phyloP scores from a whole-genome alignment of 768 basidiomycete genomes.

The Russula sp. region DNA sequence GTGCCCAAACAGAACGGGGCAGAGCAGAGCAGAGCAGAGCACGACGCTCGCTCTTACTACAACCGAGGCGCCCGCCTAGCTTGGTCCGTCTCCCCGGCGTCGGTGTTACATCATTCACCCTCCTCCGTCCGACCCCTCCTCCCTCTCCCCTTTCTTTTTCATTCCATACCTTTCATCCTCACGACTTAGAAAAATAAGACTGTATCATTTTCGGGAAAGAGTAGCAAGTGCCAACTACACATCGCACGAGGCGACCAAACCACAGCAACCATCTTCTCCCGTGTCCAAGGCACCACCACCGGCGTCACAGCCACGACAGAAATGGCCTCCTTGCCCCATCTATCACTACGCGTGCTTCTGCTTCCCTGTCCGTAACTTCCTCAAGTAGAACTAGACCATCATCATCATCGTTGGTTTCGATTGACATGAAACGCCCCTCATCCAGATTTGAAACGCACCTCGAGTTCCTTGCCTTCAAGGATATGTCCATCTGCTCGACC shows the following conservation, averaged over 20 bases:
- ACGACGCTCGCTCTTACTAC: not conserved
- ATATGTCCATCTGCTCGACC: constrained; percentile 97
- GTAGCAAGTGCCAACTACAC: not conserved
- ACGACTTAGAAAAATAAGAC: not conserved
- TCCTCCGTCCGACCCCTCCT: not conserved
- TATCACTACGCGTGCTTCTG: constrained; percentile 73
- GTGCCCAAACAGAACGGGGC: no score
- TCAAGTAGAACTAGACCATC: constrained; percentile 75
- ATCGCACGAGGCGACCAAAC: not conserved
- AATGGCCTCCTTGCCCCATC: not conserved
- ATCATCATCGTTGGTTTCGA: not conserved
- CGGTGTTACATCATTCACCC: not conserved
- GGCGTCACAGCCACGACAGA: not conserved
- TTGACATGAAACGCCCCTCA: not conserved
- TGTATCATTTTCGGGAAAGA: not conserved
- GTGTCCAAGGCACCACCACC: not conserved
- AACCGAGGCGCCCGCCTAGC: not conserved
- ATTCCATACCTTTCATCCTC: not conserved
- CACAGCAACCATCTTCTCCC: not conserved
- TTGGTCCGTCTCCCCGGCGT: no score
- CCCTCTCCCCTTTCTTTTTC: not conserved
- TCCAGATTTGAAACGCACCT: constrained; percentile 46
- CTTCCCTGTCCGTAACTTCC: constrained; percentile 90
- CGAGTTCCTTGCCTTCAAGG: constrained; percentile 96
- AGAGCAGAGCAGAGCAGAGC: not conserved